phyloP scores from a whole-genome alignment of 2,329 filamentous ascomycete genomes.

The Penicillium fuscoglaucum region DNA sequence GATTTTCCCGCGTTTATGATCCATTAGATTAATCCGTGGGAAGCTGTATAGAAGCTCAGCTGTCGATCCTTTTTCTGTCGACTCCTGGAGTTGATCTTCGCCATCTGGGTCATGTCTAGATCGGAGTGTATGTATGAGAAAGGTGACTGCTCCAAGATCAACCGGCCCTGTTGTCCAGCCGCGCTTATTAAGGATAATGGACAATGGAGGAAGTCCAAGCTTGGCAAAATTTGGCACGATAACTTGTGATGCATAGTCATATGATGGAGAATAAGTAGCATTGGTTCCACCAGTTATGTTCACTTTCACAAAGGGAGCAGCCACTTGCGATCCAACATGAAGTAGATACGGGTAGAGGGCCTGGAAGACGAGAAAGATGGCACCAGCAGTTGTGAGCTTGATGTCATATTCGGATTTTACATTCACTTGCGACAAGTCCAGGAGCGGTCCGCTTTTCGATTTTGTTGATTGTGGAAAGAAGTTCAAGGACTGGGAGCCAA shows the following conservation, averaged over 20 bases:
- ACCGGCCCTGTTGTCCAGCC: conserved; percentile 55
- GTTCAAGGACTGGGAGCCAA: conserved; percentile 38
- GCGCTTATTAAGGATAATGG: conserved; percentile 46
- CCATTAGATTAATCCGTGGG: conserved; percentile 35
- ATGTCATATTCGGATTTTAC: conserved; percentile 42
- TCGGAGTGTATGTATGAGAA: conserved; percentile 49
- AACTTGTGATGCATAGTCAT: conserved; percentile 58
- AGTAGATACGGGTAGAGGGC: conserved; percentile 60
- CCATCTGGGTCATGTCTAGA: not conserved
- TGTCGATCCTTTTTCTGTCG: not conserved
- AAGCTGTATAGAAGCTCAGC: conserved; percentile 20
- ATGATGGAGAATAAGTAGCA: conserved; percentile 55
- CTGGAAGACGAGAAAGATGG: conserved; percentile 58
- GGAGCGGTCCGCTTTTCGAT: conserved; percentile 10
- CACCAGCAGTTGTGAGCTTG: conserved; percentile 52
- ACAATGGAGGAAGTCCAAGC: conserved; percentile 53
- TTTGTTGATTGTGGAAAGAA: conserved; percentile 31
- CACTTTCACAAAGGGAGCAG: conserved; percentile 35
- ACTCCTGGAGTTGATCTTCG: not conserved
- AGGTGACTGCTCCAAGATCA: conserved; percentile 52
- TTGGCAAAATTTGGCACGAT: conserved; percentile 54
- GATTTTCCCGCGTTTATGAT: conserved; percentile 32
- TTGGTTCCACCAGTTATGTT: conserved; percentile 60
- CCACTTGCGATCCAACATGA: conserved; percentile 37
- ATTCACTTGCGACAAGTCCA: conserved; percentile 10